Base-by-base conservation (phyloP, 768 basidiomycete species). In the Tricholoma sp. region DNA sequence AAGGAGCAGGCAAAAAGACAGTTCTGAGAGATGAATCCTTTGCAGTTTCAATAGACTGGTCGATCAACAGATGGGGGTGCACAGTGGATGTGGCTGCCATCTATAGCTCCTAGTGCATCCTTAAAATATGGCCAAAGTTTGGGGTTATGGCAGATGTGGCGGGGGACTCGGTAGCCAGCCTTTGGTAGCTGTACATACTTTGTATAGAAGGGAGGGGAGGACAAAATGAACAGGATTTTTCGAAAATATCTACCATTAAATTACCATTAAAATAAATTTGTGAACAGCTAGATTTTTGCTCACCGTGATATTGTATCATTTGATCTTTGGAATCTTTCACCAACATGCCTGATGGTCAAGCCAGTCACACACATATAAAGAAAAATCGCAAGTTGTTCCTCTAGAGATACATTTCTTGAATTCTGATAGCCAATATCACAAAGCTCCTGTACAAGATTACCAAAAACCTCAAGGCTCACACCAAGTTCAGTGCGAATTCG, bases 381-480 rank as follows among this genome's bases (percentile, higher is more conserved):
- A 50, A 69, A 71, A 18, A 69, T 70, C 31, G 68, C 67, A 2
- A 57, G 57, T 43, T 66, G 61, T 49, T 69, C 67, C 27, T 64
- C 54, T 0, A 69, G 37, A 8, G 55, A 19, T 6, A 67, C 61
- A 59, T 59, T 11, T 16, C 37, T 54, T 3, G 58, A 62, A 27
- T 41, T 50, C 1, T n/a, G 18, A 22, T 53, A 51, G 22, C 58
- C 60, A 10, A 54, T 9, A 22, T 29, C 5, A 11, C 32, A 22
- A 55, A 61, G 29, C 46, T 64, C 41, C 8, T 43, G 16, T 1
- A 65, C 43, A 11, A 70, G 54, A 0, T n/a, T 41, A 3, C 43
- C 11, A 50, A 67, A 70, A 5, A 67, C 62, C 45, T 67, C 45
- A 2, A 55, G 16, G 6, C 27, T 34, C n/a, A 69, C 53, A 6